phyloP scores from a whole-genome alignment of 371 early-diverging fungal species.

The Mucor plumbeus region DNA sequence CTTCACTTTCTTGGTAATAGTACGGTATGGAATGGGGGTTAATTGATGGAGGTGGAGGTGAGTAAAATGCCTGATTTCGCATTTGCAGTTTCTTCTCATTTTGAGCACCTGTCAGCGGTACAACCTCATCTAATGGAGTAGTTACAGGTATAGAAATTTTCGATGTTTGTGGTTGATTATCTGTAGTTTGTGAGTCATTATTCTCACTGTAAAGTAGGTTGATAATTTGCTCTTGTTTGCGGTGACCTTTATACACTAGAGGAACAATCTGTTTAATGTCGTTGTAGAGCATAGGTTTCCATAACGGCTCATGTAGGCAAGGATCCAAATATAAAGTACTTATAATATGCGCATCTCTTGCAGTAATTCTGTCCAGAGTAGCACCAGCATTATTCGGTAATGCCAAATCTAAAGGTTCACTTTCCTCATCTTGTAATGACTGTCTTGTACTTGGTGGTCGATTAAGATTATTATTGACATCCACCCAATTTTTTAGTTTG shows the following conservation, averaged over 20 bases:
- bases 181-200: neutral
- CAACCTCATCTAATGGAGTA: neutral
- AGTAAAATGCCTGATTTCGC: neutral
- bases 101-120: neutral
- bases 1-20: conserved; percentile 2
- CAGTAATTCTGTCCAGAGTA: neutral
- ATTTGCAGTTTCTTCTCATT: neutral
- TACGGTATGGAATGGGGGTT: neutral
- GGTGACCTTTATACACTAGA: conserved; percentile 41
- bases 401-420: neutral
- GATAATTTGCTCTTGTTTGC: conserved; percentile 4
- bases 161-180: neutral
- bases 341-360: conserved; percentile 16
- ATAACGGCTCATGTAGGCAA: conserved; percentile 42
- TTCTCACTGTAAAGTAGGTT: neutral
- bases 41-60: neutral
- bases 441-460: neutral
- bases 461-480: neutral
- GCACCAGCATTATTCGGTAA: neutral
- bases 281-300: conserved; percentile 61
- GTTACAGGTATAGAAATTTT: neutral
- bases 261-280: conserved; percentile 56
- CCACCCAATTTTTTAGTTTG: conserved; percentile 3
- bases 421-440: neutral
- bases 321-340: conserved; percentile 55